Conservation (phyloP, 1,139 yeast genomes). For the Suhomyces coccinellae region DNA sequence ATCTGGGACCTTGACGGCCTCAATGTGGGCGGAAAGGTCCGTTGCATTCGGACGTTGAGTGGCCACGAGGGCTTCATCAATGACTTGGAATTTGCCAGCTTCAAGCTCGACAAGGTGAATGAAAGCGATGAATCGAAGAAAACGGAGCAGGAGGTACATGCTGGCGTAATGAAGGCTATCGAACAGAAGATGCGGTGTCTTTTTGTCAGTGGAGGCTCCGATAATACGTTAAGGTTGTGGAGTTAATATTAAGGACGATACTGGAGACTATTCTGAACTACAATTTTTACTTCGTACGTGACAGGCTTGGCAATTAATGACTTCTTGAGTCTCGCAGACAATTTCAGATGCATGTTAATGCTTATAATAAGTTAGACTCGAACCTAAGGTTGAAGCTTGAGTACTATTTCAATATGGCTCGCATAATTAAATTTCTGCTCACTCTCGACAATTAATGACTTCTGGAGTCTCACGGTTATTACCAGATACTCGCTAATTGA, state of each 20-base stretch:
- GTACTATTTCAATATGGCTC: too few relatives aligned
- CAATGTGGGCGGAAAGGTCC: slow-evolving; percentile 44
- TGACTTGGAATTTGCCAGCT: slow-evolving; percentile 60
- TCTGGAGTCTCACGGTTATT: too few relatives aligned
- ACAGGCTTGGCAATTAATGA: too few relatives aligned
- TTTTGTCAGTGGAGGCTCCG: slow-evolving; percentile 62
- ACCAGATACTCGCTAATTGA: too few relatives aligned
- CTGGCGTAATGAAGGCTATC: slow-evolving; percentile 23
- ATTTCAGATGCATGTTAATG: too few relatives aligned
- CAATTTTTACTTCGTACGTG: too few relatives aligned
- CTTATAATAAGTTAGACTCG: too few relatives aligned
- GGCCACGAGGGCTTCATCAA: slow-evolving; percentile 79
- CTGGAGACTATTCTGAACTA: too few relatives aligned
- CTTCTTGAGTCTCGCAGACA: too few relatives aligned
- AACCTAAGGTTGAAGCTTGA: too few relatives aligned
- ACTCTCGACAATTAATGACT: too few relatives aligned
- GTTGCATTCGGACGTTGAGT: slow-evolving; percentile 48
- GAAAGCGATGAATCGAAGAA: slow-evolving; percentile 20
- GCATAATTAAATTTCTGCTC: too few relatives aligned
- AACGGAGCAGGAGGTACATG: slow-evolving; percentile 19
- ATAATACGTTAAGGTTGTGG: slow-evolving; percentile 57
- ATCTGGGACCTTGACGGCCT: slow-evolving; percentile 73
- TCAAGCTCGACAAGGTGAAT: slow-evolving; percentile 20
- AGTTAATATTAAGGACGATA: slow-evolving; percentile 18
- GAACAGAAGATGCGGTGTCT: slow-evolving; percentile 55